These are phyloP conservation scores for Fusarium nurragi DNA, from an alignment of 2,329 filamentous ascomycete species.

Conservation along the genomic window DNA sequence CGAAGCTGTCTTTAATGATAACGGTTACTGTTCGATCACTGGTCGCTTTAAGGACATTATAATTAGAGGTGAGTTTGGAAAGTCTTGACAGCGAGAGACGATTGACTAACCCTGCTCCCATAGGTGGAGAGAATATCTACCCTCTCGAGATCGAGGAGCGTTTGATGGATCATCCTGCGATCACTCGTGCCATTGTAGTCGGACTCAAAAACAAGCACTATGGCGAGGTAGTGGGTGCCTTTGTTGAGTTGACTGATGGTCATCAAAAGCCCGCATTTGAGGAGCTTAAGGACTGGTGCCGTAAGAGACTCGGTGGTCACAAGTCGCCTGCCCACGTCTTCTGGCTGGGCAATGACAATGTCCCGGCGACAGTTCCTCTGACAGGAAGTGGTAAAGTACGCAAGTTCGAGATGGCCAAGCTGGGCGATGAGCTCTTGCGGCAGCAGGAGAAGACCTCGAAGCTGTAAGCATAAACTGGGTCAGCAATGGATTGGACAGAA, in stretches of 20 bases:
- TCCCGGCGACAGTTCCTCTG: conserved; percentile 66
- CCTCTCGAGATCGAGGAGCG: conserved; percentile 80
- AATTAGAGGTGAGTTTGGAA: conserved; percentile 65
- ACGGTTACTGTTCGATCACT: conserved; percentile 77
- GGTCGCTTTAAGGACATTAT: conserved; percentile 84
- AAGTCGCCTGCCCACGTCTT: conserved; percentile 80
- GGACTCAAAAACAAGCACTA: conserved; percentile 76
- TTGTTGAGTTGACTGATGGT: conserved; percentile 58
- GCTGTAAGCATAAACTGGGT: conserved; percentile 48
- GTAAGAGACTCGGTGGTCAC: conserved; percentile 68
- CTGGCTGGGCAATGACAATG: conserved; percentile 72
- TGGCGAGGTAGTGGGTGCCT: conserved; percentile 76
- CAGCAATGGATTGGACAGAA: background rate
- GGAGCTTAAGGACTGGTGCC: conserved; percentile 71
- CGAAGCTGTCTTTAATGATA: conserved; percentile 72
- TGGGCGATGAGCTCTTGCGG: conserved; percentile 64
- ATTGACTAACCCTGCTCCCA: conserved; percentile 30
- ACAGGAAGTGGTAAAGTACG: conserved; percentile 79
- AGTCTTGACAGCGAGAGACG: conserved; percentile 19
- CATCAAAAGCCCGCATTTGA: conserved; percentile 56
- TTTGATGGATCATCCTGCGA: conserved; percentile 69
- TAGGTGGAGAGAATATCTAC: conserved; percentile 77
- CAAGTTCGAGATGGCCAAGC: conserved; percentile 70
- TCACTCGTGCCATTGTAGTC: conserved; percentile 73
- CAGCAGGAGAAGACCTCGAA: conserved; percentile 58